These are phyloP conservation scores for Daldinia concentrica DNA, from an alignment of 495 filamentous ascomycete genomes.

Conservation along the genomic window DNA sequence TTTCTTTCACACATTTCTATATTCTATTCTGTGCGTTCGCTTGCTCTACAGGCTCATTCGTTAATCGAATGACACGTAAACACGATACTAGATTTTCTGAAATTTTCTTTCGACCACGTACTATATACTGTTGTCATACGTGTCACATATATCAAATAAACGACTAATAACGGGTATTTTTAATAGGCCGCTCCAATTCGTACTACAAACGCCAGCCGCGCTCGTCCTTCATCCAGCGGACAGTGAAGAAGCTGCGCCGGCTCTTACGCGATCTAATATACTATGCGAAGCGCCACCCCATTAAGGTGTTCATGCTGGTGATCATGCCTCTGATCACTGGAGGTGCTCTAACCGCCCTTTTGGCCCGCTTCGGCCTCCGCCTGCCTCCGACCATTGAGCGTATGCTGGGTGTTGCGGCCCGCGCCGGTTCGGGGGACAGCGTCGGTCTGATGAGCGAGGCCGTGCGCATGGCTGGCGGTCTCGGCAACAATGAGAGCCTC, in stretches of 20 bases:
- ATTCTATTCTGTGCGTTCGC: slow-evolving; percentile 64
- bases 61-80: slow-evolving; percentile 10
- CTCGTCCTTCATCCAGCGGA: slow-evolving; percentile 74
- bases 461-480: slow-evolving; percentile 53
- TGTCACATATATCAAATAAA: slow-evolving; percentile 1
- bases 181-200: slow-evolving; percentile 63
- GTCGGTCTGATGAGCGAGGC: slow-evolving; percentile 64
- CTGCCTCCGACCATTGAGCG: slow-evolving; percentile 68
- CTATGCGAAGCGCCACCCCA: slow-evolving; percentile 79
- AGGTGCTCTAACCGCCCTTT: slow-evolving; percentile 75
- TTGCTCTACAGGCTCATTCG: slow-evolving; percentile 61
- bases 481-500: slow-evolving; percentile 25
- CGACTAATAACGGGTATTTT: slow-evolving; percentile 7
- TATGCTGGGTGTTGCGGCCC: slow-evolving; percentile 63
- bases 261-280: slow-evolving; percentile 76
- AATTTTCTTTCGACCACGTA: neutral
- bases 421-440: slow-evolving; percentile 59
- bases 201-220: slow-evolving; percentile 80
- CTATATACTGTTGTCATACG: neutral
- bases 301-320: slow-evolving; percentile 86
- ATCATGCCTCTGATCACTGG: slow-evolving; percentile 85
- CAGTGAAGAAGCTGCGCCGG: slow-evolving; percentile 74
- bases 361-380: slow-evolving; percentile 77
- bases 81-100: neutral
- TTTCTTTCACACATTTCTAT: slow-evolving; percentile 56